Evolutionary conservation across 805 yeast species (phyloP), one percentile per base, ranked within the genome.

Genomic region (Wickerhamiella occidentalis): DNA sequence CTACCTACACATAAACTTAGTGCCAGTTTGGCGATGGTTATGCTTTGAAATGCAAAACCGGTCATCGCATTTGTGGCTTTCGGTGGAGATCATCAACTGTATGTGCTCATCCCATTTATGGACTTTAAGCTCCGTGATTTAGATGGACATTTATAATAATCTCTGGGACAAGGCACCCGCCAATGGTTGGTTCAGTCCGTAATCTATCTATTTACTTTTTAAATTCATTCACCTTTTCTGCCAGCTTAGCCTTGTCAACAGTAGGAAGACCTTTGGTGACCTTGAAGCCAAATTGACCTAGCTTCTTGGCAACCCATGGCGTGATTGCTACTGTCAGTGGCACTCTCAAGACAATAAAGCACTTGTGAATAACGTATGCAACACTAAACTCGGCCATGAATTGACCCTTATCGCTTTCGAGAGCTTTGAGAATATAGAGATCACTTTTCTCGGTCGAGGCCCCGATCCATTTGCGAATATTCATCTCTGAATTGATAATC

Each of bases 311-410:
- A 1, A 86, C 73, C 1, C 77, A 61, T 5, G 98, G 98, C 0
- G 96, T 87, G 11, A 88, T 74, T 2, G 95, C 94, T 0, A 96
- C 96, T 0, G 96, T 82, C 26, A 86, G 64, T 12, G 98, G 98
- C 4, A 92, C 68, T 54, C 98, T 75, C 38, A 92, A 74, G 52
- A 90, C 77, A 21, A 90, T 75, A 54, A 92, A 72, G 3, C 88
- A 77, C 68, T 92, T 92, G 69, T 92, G 97, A 42, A 92, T 69
- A 2, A 95, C 95, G 63, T 92, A 92, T 0, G 97, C 97, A 47
- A 92, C 75, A 11, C 84, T 79, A 56, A 86, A 78, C 64, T 90
- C 96, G 0, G 96, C 82, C 73, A 85, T 62, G 61, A 86, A 62
- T 50, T 80, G 71, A 6, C 61, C 53, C 68, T 63, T 58, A 51